Evolutionary conservation across 495 filamentous ascomycete genomes (phyloP).

Genomic region (Penicillium tannophilum): DNA sequence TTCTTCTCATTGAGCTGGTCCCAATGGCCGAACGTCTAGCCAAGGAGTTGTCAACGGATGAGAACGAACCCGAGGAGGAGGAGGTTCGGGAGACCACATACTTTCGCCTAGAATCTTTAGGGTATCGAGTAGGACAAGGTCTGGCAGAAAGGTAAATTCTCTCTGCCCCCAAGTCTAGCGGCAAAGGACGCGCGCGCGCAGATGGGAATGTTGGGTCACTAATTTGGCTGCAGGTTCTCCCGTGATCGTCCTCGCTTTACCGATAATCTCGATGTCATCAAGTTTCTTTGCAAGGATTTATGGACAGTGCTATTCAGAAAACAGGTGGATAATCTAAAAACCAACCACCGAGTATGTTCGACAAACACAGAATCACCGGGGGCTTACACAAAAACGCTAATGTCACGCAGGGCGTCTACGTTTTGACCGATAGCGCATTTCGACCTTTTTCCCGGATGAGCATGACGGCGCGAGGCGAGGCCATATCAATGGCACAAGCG

Average conservation of each 20-base stretch:
- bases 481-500: slow-evolving; percentile 74
- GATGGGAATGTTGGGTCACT: not conserved
- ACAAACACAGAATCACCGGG: not conserved
- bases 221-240: slow-evolving; percentile 65
- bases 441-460: slow-evolving; percentile 87
- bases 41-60: slow-evolving; percentile 37
- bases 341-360: slow-evolving; percentile 79
- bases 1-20: slow-evolving; percentile 94
- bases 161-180: not conserved
- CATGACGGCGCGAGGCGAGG: slow-evolving; percentile 69
- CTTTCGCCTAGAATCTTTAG: slow-evolving; percentile 78
- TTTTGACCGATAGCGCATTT: slow-evolving; percentile 92
- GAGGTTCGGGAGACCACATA: slow-evolving; percentile 80
- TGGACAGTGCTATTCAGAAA: slow-evolving; percentile 95
- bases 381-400: slow-evolving; percentile 6
- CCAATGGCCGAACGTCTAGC: slow-evolving; percentile 85
- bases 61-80: slow-evolving; percentile 64
- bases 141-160: slow-evolving; percentile 80
- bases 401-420: slow-evolving; percentile 77
- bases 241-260: slow-evolving; percentile 83
- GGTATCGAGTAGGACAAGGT: slow-evolving; percentile 91
- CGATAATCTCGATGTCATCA: slow-evolving; percentile 88
- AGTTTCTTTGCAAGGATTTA: slow-evolving; percentile 97
- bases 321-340: slow-evolving; percentile 97
- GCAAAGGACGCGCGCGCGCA: no score